Percentiles rank a stretch among this genome's conserved stretches.
These are phyloP conservation scores for Boletus sp. DNA, from an alignment of 768 basidiomycete genomes.

Conservation along the genomic window DNA sequence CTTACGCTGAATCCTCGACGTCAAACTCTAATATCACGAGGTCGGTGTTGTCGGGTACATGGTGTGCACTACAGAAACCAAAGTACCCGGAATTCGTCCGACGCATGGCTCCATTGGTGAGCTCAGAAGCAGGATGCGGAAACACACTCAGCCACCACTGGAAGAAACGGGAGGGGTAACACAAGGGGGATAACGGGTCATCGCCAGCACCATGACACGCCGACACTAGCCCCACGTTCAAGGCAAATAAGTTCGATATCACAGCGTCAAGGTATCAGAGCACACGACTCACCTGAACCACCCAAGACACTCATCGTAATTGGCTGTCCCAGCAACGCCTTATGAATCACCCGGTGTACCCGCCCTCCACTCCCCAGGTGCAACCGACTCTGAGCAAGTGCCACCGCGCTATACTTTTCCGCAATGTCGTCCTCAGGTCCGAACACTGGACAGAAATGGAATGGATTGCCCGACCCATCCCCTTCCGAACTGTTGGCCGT, in stretches of 20 bases:
- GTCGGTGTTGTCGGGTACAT: slow-evolving; percentile 91
- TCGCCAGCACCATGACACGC: slow-evolving; percentile 93
- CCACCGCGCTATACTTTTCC: slow-evolving; percentile 69
- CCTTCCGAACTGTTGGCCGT: slow-evolving; percentile 35
- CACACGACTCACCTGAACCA: slow-evolving; percentile 65
- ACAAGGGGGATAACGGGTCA: slow-evolving; percentile 76
- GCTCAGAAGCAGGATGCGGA: slow-evolving; percentile 94
- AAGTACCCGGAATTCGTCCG: slow-evolving; percentile 93
- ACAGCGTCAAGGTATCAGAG: background rate
- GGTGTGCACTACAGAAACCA: slow-evolving; percentile 89
- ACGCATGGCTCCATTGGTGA: slow-evolving; percentile 96
- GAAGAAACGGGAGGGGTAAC: slow-evolving; percentile 96
- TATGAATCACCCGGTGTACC: slow-evolving; percentile 77
- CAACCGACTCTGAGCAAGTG: slow-evolving; percentile 69
- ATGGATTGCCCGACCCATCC: slow-evolving; percentile 50
- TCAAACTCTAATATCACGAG: slow-evolving; percentile 95
- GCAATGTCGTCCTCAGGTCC: slow-evolving; percentile 81
- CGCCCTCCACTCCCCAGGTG: slow-evolving; percentile 80
- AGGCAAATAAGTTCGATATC: background rate
- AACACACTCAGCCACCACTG: slow-evolving; percentile 98
- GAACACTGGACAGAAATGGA: slow-evolving; percentile 87
- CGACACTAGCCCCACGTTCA: slow-evolving; percentile 55
- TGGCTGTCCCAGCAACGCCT: slow-evolving; percentile 79
- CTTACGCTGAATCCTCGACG: slow-evolving; percentile 82
- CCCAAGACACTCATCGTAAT: slow-evolving; percentile 89